Evolutionary conservation across 306 rosid genomes (phyloP).

Genomic region (Castanea crenata): DNA sequence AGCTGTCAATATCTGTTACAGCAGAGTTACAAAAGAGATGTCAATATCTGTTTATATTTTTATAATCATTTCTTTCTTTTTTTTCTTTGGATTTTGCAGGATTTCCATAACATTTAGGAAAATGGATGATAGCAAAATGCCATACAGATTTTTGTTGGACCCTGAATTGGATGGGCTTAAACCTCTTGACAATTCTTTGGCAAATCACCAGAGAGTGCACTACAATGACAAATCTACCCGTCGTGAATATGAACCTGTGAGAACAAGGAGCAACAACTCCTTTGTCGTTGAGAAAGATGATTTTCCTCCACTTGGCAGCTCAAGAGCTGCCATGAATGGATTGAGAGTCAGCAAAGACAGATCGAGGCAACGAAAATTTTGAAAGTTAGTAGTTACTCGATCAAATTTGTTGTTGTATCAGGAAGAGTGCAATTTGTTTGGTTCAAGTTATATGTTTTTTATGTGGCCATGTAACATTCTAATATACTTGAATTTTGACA

Average conservation of each 20-base stretch:
- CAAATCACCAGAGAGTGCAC: slow-evolving; percentile 4
- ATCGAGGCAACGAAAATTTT: not conserved
- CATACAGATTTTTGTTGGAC: slow-evolving; percentile 34
- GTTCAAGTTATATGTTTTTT: too few relatives aligned
- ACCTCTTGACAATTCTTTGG: slow-evolving; percentile 18
- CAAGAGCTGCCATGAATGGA: not conserved
- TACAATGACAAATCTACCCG: not conserved
- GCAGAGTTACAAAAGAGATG: not conserved
- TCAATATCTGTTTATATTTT: not conserved
- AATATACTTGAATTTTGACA: too few relatives aligned
- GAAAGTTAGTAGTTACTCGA: too few relatives aligned
- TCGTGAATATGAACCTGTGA: not conserved
- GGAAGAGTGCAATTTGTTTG: too few relatives aligned
- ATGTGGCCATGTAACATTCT: too few relatives aligned
- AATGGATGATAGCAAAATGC: slow-evolving; percentile 48
- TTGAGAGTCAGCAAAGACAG: slow-evolving; percentile 1
- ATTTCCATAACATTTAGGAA: slow-evolving; percentile 68
- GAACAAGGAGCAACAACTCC: not conserved
- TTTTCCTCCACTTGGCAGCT: slow-evolving; percentile 22
- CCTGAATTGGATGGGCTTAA: slow-evolving; percentile 40
- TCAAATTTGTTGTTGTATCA: too few relatives aligned
- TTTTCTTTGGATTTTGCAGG: slow-evolving; percentile 28
- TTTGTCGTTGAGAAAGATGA: slow-evolving; percentile 21
- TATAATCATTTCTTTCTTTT: not conserved
- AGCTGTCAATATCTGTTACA: too few relatives aligned